These are phyloP conservation scores for Nothophytophthora sp. DNA, from an alignment of 352 stramenopile genomes.

Conservation along the genomic window DNA sequence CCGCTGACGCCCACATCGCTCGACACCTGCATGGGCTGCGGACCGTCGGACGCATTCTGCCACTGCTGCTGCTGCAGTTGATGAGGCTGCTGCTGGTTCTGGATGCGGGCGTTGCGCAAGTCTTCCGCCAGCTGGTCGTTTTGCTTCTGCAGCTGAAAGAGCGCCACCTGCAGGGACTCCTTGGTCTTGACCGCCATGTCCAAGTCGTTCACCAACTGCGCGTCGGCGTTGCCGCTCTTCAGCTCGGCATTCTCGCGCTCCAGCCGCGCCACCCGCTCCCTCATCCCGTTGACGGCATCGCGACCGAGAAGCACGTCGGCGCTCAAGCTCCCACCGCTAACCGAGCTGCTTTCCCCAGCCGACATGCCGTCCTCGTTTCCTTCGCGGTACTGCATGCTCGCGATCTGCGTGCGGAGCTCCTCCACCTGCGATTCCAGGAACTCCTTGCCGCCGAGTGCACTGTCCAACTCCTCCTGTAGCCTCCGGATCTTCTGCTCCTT, in stretches of 20 bases:
- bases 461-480: conserved; percentile 88
- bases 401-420: conserved; percentile 68
- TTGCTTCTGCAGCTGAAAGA: conserved; percentile 77
- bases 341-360: conserved; percentile 27
- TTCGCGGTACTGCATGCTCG: conserved; percentile 54
- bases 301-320: conserved; percentile 63
- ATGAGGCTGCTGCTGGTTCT: conserved; percentile 24
- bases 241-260: conserved; percentile 78
- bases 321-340: conserved; percentile 42
- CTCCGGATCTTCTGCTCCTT: conserved; percentile 83
- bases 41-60: conserved; percentile 22
- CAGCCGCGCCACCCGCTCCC: conserved; percentile 64
- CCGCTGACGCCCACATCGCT: conserved; percentile 25
- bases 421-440: conserved; percentile 88
- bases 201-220: conserved; percentile 66
- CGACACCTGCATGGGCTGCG: conserved; percentile 46
- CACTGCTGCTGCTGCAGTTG: conserved; percentile 16
- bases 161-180: conserved; percentile 61
- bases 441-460: conserved; percentile 74
- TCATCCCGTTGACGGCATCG: conserved; percentile 59
- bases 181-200: conserved; percentile 80
- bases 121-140: conserved; percentile 76
- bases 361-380: conserved; percentile 39
- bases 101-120: conserved; percentile 39
- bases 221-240: conserved; percentile 51